Conservation (phyloP, 1,284 basidiomycete species). For the Ceratobasidium sp. region DNA sequence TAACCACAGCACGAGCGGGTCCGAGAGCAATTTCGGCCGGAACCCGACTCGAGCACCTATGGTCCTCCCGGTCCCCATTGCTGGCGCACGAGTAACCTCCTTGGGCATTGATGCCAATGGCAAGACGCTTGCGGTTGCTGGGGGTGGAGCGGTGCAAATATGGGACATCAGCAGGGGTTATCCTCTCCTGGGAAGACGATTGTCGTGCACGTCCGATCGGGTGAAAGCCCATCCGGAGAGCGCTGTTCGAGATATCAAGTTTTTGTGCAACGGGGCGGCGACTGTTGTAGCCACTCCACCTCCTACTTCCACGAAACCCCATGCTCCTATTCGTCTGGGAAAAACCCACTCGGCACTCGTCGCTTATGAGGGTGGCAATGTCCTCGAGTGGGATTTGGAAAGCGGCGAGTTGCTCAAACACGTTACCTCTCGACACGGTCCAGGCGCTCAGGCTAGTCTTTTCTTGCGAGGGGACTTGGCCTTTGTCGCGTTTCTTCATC, state of each 20-base stretch:
- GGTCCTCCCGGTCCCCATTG: slow-evolving; percentile 64
- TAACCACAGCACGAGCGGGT: not conserved
- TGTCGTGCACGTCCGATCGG: slow-evolving; percentile 48
- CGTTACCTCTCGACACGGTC: slow-evolving; percentile 8
- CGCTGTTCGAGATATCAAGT: slow-evolving; percentile 19
- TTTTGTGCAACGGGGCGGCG: not conserved
- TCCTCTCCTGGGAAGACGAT: slow-evolving; percentile 18
- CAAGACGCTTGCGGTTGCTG: slow-evolving; percentile 28
- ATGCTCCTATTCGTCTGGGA: not conserved
- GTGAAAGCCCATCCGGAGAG: not conserved
- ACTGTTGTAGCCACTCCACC: not conserved
- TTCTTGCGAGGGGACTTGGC: slow-evolving; percentile 9
- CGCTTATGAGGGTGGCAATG: slow-evolving; percentile 18
- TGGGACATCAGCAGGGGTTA: slow-evolving; percentile 29
- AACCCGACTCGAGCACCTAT: slow-evolving; percentile 62
- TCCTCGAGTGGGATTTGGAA: slow-evolving; percentile 33
- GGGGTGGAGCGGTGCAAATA: slow-evolving; percentile 19
- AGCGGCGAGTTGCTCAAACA: slow-evolving; percentile 3
- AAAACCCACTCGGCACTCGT: slow-evolving; percentile 1
- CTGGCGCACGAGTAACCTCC: slow-evolving; percentile 56
- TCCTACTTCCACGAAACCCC: not conserved
- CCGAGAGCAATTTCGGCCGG: slow-evolving; percentile 1
- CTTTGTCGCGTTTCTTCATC: slow-evolving; percentile 25
- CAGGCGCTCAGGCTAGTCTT: slow-evolving; percentile 16
- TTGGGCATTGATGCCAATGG: slow-evolving; percentile 57